Conservation (phyloP, 306 rosid species). For the Quercus aquifolioides region DNA sequence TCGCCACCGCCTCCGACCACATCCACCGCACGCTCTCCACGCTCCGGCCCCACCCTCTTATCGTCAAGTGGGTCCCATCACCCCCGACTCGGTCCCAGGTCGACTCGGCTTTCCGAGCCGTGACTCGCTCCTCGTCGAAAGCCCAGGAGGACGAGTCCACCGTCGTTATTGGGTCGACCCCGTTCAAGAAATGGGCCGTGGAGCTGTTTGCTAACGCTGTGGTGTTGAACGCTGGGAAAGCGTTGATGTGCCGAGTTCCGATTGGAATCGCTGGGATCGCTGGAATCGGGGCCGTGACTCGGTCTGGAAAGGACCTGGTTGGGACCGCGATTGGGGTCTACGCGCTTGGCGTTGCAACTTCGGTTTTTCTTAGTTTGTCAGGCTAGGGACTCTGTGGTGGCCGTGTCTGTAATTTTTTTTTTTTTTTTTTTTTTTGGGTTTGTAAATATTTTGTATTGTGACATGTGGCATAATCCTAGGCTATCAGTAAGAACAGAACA, state of each 20-base stretch:
- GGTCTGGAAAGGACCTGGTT: conserved; percentile 37
- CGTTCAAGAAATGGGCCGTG: conserved; percentile 68
- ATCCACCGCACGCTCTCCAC: conserved; percentile 45
- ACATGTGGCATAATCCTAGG: background rate
- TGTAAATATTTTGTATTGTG: background rate
- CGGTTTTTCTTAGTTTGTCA: conserved; percentile 52
- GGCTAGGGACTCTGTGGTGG: conserved; percentile 5
- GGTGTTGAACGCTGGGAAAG: conserved; percentile 41
- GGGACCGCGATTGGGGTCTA: conserved; percentile 63
- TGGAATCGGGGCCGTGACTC: conserved; percentile 58
- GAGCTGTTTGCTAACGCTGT: conserved; percentile 54
- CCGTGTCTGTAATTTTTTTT: background rate
- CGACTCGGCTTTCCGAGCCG: conserved; percentile 57
- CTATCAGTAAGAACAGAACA: background rate
- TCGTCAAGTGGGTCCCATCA: conserved; percentile 56
- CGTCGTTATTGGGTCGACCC: conserved; percentile 19
- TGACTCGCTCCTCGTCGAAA: conserved; percentile 1
- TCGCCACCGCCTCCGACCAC: conserved; percentile 60
- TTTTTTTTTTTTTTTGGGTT: background rate
- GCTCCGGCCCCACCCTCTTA: conserved; percentile 36
- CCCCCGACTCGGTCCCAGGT: conserved; percentile 59
- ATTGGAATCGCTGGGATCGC: conserved; percentile 68
- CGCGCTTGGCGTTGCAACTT: conserved; percentile 59
- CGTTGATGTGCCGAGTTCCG: conserved; percentile 56
- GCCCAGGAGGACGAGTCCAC: no score